Base-by-base conservation (phyloP, 2,329 filamentous ascomycete species). In the Sporothrix sp. region DNA sequence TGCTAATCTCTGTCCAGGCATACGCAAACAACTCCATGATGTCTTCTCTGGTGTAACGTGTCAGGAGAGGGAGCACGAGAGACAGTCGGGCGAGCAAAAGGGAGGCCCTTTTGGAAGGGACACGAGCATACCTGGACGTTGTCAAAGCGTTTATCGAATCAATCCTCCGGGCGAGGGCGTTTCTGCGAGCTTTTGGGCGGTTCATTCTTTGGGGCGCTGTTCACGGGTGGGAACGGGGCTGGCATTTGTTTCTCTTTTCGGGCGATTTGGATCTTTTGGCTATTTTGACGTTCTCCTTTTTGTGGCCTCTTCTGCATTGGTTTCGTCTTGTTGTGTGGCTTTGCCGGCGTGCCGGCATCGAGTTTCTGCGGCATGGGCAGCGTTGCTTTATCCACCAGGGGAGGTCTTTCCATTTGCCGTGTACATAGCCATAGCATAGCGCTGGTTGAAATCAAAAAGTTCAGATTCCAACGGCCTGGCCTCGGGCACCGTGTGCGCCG, bases 21-120 rank as follows among this genome's bases (percentile, higher is more conserved):
- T 95, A 95, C 66, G 87, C 87, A 44, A 83, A 87, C 63, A 90
- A 79, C 66, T 89, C 87, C 53, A 78, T 94, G 63, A 83, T 86
- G 74, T 85, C 81, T 54, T 79, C 78, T 58, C 76, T 89, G 73
- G 83, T 88, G 78, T 85, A 75, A 61, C n/a, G 43, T 30, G 14
- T 25, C 18, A 20, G 20, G 20, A 25, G n/a, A n/a, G n/a, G n/a
- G n/a, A n/a, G n/a, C n/a, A n/a, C n/a, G n/a, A n/a, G n/a, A n/a
- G n/a, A n/a, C n/a, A n/a, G n/a, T n/a, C n/a, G n/a, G n/a, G n/a
- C 11, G n/a, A 32, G n/a, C 9, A 32, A 50, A 32, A 30, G 37
- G n/a, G 14, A 18, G 9, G 33, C 13, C 43, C 43, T 35, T 18
- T 27, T 11, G 21, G 16, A 21, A 44, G 14, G 13, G 23, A 36